Evolutionary conservation across 192 early-diverging fungal genomes (phyloP), one percentile per base, ranked within the genome.

Genomic region (Coemansia sp.): DNA sequence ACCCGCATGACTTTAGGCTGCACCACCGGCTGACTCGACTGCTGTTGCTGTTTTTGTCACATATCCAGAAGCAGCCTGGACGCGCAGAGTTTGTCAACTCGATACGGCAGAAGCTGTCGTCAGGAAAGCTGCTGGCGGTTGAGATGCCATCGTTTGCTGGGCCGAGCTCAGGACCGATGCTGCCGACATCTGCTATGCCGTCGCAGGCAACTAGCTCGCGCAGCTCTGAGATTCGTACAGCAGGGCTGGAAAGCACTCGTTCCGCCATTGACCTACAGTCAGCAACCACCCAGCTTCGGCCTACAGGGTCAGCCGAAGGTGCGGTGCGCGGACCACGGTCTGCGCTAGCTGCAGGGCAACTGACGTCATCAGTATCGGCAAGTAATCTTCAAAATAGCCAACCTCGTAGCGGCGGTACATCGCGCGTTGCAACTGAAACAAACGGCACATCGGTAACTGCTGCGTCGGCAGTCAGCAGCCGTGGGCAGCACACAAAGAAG

Each of bases 1-100:
- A 94, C 59, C 88, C 85, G 53, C 84, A 86, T 56, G 82, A 84
- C 57, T 84, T 84, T 39, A 63, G 69, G 21, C 50, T 80, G 23
- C 77, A 80, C 58, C 70, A 78, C 22, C 77, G 77, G 17, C 71
- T 84, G 6, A 74, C 74, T 2, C 68, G 74, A 6, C 62, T 84
- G 51, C 57, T 84, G 62, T 25, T 84, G 19, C 64, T 84, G 27
- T 84, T 84, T 47, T 55, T 84, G 10, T 68, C 70, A 0, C 78
- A 80, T 43, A 84, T 84, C 48, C 77, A 75, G 62, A 72, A 74
- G 64, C 77, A 84, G 57, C 74, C 73, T 4, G 73, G 77, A 14
- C 73, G 82, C 24, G 72, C 68, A 17, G 74, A 76, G 23, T 84
- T 84, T 71, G 82, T 84, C 41, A 69, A 76, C 49, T 59, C 68